Evolutionary conservation across 2,329 filamentous ascomycete genomes (phyloP).

Genomic region (Rugonectria rugulosa): DNA sequence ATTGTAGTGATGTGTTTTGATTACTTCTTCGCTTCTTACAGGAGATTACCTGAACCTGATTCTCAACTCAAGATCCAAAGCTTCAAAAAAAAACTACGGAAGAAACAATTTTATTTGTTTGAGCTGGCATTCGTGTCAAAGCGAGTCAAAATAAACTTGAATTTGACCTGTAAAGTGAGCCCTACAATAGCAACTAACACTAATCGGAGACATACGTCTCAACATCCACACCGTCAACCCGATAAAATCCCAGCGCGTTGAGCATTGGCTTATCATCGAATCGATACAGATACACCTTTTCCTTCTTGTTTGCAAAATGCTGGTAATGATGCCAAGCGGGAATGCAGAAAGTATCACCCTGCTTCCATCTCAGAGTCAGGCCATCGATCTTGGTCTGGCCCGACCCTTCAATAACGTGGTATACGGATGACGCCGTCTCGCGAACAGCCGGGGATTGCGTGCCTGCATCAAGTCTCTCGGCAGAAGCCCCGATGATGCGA

Average conservation of each 20-base stretch:
- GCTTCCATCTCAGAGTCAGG: constrained; percentile 51
- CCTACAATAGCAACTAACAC: background rate
- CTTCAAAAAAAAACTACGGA: no score
- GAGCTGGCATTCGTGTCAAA: no score
- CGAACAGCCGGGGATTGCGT: constrained; percentile 46
- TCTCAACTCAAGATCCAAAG: no score
- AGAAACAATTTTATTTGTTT: no score
- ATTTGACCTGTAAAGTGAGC: background rate
- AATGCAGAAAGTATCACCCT: constrained; percentile 62
- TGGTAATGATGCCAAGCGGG: constrained; percentile 60
- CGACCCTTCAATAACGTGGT: constrained; percentile 58
- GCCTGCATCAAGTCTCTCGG: constrained; percentile 51
- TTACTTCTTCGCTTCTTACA: no score
- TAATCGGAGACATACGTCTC: constrained; percentile 27
- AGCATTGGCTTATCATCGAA: constrained; percentile 66
- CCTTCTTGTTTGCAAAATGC: constrained; percentile 49
- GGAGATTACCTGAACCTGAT: no score
- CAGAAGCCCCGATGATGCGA: constrained; percentile 55
- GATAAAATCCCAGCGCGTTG: constrained; percentile 56
- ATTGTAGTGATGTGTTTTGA: no score
- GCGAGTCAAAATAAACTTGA: no score
- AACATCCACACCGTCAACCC: constrained; percentile 19
- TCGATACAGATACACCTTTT: constrained; percentile 57
- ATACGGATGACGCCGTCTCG: constrained; percentile 61
- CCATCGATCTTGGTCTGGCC: constrained; percentile 52